Conservation (phyloP, 202 grass and related monocot genomes). For the Alloteropsis angusta region DNA sequence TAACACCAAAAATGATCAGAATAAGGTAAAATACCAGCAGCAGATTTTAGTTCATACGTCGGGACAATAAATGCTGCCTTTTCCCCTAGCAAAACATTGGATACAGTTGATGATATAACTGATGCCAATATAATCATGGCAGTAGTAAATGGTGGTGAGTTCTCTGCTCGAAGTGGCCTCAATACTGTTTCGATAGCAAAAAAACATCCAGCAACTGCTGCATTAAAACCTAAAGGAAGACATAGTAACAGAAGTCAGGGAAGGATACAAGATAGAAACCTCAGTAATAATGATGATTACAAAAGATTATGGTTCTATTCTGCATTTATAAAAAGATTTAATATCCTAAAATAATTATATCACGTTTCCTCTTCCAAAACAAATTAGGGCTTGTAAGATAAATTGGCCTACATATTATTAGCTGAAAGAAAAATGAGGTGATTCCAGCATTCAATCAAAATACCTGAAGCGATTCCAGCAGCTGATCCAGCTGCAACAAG, state of each 20-base stretch:
- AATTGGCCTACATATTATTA: not conserved
- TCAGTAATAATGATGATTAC: not conserved
- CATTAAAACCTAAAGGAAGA: conserved; percentile 82
- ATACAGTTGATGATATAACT: conserved; percentile 99
- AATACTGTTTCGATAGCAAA: conserved; percentile 98
- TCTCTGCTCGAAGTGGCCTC: conserved; percentile 94
- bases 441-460: not conserved
- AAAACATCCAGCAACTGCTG: conserved; percentile 95
- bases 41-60: conserved; percentile 99
- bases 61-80: conserved; percentile 92
- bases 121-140: conserved; percentile 99
- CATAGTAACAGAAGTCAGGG: conserved; percentile 35
- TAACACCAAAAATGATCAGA: conserved; percentile 58
- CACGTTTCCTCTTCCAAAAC: not conserved
- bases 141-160: conserved; percentile 96
- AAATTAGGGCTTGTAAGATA: not conserved
- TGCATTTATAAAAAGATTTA: not conserved
- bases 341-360: not conserved
- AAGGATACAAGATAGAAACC: not conserved
- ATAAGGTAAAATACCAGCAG: conserved; percentile 94
- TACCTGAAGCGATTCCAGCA: conserved; percentile 99
- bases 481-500: conserved; percentile 93
- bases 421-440: not conserved
- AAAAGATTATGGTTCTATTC: conserved; percentile 12
- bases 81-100: conserved; percentile 89